A percentile compares a stretch with the other conserved stretches of the same genome.
Conservation (phyloP, 805 yeast genomes). For the Kazachstania kunashirensis region DNA sequence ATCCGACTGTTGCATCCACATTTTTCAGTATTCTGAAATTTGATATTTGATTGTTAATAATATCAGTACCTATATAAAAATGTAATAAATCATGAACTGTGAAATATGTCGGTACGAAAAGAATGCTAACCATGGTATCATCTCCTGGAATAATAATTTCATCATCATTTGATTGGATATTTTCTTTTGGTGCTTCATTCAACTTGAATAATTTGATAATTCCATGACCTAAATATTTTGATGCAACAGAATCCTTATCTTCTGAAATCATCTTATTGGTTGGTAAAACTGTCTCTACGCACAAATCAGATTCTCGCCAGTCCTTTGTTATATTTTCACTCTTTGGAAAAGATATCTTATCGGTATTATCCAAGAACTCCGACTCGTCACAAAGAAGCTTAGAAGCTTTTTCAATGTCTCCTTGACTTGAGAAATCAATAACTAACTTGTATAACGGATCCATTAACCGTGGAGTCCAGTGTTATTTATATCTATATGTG, state of each 20-base stretch:
- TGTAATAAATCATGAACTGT: conserved; percentile 78
- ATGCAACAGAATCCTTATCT: conserved; percentile 28
- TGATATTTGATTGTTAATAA: conserved; percentile 43
- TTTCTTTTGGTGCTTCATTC: conserved; percentile 12
- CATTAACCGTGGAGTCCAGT: no score
- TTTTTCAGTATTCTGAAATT: conserved; percentile 68
- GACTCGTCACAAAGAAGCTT: conserved; percentile 6
- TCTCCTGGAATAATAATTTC: conserved; percentile 36
- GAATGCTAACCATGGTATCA: conserved; percentile 61
- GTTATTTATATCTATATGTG: no score
- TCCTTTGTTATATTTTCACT: conserved; percentile 4
- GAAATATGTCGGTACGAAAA: conserved; percentile 83
- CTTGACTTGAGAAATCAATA: conserved; percentile 10
- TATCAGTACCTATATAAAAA: conserved; percentile 54
- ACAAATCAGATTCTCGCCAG: conserved; percentile 12
- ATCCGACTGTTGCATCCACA: conserved; percentile 45
- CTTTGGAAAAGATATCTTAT: no score
- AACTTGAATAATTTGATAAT: conserved; percentile 59
- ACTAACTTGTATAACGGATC: conserved; percentile 10
- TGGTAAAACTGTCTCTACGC: not conserved
- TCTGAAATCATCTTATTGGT: conserved; percentile 2
- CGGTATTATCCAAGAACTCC: not conserved
- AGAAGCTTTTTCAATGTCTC: conserved; percentile 9
- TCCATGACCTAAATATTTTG: conserved; percentile 63
- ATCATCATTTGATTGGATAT: conserved; percentile 3